Conservation (phyloP, 2,329 filamentous ascomycete genomes). For the Ceratocystis ficicola region DNA sequence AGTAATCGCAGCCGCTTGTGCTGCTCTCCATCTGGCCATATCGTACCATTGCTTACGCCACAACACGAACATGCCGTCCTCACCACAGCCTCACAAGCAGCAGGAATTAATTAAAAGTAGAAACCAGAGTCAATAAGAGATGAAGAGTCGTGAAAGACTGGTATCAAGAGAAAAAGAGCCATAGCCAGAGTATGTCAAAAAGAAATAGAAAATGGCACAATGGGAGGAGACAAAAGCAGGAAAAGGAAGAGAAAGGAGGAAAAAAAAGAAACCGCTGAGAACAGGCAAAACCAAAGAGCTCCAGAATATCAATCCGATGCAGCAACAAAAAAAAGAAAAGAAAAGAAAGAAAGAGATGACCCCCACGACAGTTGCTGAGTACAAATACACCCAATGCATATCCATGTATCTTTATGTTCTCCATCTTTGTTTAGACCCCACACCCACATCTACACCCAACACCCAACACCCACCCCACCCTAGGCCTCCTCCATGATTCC, state of each 20-base stretch:
- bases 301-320: constrained; percentile 6
- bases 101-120: not conserved
- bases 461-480: not conserved
- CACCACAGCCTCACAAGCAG: too few relatives aligned
- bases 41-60: too few relatives aligned
- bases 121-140: not conserved
- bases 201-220: not conserved
- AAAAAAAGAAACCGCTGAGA: constrained; percentile 16
- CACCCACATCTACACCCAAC: not conserved
- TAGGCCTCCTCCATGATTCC: constrained; percentile 50
- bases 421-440: too few relatives aligned
- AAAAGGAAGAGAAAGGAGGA: constrained; percentile 6
- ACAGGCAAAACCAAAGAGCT: constrained; percentile 12
- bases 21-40: too few relatives aligned
- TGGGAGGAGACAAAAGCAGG: not conserved
- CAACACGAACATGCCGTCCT: too few relatives aligned
- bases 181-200: not conserved
- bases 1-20: too few relatives aligned
- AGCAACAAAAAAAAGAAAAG: constrained; percentile 4
- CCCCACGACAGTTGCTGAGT: not conserved
- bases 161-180: constrained; percentile 15
- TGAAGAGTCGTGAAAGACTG: not conserved
- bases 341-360: constrained; percentile 17
- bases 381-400: not conserved
- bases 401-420: too few relatives aligned